Percentiles rank a stretch among this genome's conserved stretches.
phyloP scores from a whole-genome alignment of 768 basidiomycete species.

The Auricularia sp. region DNA sequence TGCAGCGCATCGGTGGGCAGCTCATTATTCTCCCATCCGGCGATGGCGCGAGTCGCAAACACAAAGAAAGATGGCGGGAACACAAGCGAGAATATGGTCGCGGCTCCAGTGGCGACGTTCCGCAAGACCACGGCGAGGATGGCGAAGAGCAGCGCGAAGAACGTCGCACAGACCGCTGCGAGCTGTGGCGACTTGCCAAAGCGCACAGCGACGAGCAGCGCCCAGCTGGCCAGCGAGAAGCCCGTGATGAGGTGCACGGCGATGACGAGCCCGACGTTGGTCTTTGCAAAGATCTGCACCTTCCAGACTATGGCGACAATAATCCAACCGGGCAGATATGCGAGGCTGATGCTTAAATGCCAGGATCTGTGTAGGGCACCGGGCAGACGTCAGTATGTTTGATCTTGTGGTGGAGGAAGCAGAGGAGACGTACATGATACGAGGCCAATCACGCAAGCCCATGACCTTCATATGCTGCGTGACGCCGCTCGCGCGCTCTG shows the following conservation, averaged over 20 bases:
- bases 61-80: conserved; percentile 73
- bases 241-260: conserved; percentile 46
- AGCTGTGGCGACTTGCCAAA: conserved; percentile 67
- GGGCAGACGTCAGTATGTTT: neutral
- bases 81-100: conserved; percentile 54
- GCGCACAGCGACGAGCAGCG: conserved; percentile 57
- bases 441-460: conserved; percentile 63
- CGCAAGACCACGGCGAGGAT: conserved; percentile 52
- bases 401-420: neutral
- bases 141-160: conserved; percentile 54
- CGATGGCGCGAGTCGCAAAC: conserved; percentile 56
- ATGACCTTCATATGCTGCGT: conserved; percentile 72
- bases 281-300: conserved; percentile 51
- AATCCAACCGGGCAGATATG: conserved; percentile 72
- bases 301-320: conserved; percentile 57
- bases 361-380: conserved; percentile 30
- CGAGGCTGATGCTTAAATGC: conserved; percentile 54
- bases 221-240: conserved; percentile 57
- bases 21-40: conserved; percentile 54
- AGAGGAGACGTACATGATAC: conserved; percentile 39
- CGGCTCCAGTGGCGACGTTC: conserved; percentile 30
- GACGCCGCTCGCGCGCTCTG: conserved; percentile 52
- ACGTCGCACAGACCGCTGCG: conserved; percentile 55
- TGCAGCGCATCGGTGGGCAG: conserved; percentile 43
- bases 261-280: conserved; percentile 50